Percentiles rank a stretch among this genome's conserved stretches.
phyloP scores from a whole-genome alignment of 2,329 filamentous ascomycete genomes.

The Sclerotinia minor region DNA sequence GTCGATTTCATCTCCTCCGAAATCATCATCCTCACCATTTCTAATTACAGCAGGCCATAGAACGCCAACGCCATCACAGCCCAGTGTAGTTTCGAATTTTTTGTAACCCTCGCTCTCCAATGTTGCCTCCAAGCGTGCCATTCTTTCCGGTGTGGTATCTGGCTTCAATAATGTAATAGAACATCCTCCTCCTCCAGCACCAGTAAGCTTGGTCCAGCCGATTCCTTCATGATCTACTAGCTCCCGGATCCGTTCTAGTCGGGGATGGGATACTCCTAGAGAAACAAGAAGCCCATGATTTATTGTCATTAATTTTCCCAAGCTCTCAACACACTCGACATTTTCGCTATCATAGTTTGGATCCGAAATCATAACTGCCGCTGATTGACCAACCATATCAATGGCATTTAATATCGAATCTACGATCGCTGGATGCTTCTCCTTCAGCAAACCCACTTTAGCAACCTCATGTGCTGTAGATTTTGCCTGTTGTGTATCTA shows the following conservation, averaged over 20 bases:
- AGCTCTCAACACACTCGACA: slow-evolving; percentile 62
- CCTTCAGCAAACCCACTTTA: slow-evolving; percentile 75
- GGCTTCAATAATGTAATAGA: slow-evolving; percentile 87
- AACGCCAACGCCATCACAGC: slow-evolving; percentile 90
- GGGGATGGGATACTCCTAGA: slow-evolving; percentile 90
- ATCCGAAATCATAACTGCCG: slow-evolving; percentile 55
- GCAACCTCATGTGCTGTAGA: slow-evolving; percentile 83
- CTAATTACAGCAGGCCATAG: slow-evolving; percentile 89
- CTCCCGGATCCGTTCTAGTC: slow-evolving; percentile 87
- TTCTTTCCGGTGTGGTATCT: slow-evolving; percentile 54
- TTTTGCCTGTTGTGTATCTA: slow-evolving; percentile 85
- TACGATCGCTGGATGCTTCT: slow-evolving; percentile 72
- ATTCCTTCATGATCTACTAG: slow-evolving; percentile 85
- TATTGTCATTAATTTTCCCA: slow-evolving; percentile 87
- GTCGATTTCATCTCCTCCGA: slow-evolving; percentile 88
- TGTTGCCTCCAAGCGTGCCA: slow-evolving; percentile 63
- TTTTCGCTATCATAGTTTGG: slow-evolving; percentile 67
- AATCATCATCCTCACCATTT: slow-evolving; percentile 76
- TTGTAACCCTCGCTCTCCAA: slow-evolving; percentile 73
- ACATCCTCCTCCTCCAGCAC: slow-evolving; percentile 92
- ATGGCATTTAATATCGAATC: slow-evolving; percentile 83
- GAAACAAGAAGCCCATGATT: slow-evolving; percentile 93
- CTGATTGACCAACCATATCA: slow-evolving; percentile 65
- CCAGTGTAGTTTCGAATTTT: slow-evolving; percentile 85
- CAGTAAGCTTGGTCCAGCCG: slow-evolving; percentile 96